Base-by-base conservation (phyloP, 345 rosid genomes). In the Nephelium lappaceum region DNA sequence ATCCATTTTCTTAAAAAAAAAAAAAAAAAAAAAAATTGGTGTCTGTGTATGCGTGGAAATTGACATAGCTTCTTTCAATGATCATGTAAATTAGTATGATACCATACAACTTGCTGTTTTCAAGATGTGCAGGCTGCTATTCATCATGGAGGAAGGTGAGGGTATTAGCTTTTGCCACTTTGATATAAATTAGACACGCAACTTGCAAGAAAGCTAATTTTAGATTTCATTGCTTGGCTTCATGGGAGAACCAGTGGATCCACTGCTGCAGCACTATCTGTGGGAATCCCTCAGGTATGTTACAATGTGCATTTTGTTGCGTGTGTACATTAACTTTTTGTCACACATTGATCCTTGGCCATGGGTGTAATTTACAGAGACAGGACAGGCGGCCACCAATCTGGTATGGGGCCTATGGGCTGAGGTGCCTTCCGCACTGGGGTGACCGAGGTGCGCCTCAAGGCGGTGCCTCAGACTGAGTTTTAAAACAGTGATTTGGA, bases 81-180 rank as follows among this genome's bases (percentile, higher is more conserved):
- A 0, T 80, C 73, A 41, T 81, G 75, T 82, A 78, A 85, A 71
- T 81, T 81, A 94, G 97, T 61, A 80, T 80, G 85, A 79, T 95
- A 72, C 92, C 98, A 38, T 93, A 93, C 85, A 85, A 78, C 36
- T 91, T 93, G 91, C 82, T 95, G 72, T 92, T 93, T 73, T 79
- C 69, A 79, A 87, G 86, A 87, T 95, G 98, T 75, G 82, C 83
- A n/a, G 23, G 95, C 90, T 75, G 94, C 95, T 73, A 79, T 95
- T 83, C 98, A 95, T 88, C 98, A 95, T 62, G 98, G 98, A 23
- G 98, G 98, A 83, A 95, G 98, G 98, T 92, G 82, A 79, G 80
- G 68, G 1, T 18, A 23, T 55, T 67, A 11, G 61, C 23, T 45
- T 64, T 70, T 65, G 5, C 14, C 62, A 25, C 80, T 81, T 25